Conservation (phyloP, 352 stramenopile species). For the Elongisporangium anandrum region DNA sequence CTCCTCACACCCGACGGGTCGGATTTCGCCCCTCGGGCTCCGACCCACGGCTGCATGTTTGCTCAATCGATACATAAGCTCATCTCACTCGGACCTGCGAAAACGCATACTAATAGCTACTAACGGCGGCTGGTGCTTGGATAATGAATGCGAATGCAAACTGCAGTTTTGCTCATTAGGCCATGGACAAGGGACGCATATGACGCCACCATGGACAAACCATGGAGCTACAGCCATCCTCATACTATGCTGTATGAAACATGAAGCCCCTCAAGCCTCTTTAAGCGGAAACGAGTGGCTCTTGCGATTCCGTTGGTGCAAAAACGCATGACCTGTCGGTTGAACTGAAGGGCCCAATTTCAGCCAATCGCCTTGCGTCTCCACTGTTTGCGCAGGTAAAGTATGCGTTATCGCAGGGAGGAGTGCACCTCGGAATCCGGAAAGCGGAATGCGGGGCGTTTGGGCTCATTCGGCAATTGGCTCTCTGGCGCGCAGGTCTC, state of each 20-base stretch:
- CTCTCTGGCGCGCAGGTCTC: constrained; percentile 1
- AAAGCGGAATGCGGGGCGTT: not conserved
- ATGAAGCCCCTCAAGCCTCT: no score
- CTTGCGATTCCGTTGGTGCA: not conserved
- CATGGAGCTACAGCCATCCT: no score
- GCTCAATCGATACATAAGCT: not conserved
- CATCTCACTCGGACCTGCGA: not conserved
- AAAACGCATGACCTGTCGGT: not conserved
- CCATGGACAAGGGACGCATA: no score
- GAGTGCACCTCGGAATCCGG: not conserved
- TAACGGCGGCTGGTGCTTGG: not conserved
- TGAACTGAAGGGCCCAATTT: not conserved
- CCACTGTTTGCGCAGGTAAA: not conserved
- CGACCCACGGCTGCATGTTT: not conserved
- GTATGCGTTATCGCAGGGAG: not conserved
- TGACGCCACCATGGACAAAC: no score
- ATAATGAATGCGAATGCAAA: not conserved
- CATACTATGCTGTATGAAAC: no score
- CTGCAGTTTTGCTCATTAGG: not conserved
- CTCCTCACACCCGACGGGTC: no score
- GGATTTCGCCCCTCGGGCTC: not conserved
- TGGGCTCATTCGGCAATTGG: constrained; percentile 2
- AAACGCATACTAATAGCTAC: not conserved
- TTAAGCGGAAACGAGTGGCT: not conserved
- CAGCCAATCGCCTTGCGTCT: not conserved